Percentiles rank a stretch among this genome's conserved stretches.
phyloP scores from a whole-genome alignment of 257 asterid genomes.

The Lantana camara region DNA sequence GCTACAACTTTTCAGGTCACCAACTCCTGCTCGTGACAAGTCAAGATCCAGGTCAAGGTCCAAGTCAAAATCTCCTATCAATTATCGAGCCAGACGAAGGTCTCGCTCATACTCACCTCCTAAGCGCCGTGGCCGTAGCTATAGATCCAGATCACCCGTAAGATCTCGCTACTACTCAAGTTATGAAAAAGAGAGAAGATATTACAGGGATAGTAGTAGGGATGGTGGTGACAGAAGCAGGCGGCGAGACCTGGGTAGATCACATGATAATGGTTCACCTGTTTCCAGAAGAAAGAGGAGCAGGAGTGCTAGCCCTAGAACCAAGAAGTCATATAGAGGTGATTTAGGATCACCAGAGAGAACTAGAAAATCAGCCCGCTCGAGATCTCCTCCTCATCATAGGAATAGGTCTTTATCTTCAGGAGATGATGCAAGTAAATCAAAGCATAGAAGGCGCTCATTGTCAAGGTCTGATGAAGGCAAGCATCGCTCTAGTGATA shows the following conservation, averaged over 20 bases:
- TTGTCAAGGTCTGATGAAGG: slow-evolving; percentile 77
- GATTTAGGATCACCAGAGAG: slow-evolving; percentile 70
- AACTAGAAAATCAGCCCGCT: slow-evolving; percentile 57
- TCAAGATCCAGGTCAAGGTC: slow-evolving; percentile 80
- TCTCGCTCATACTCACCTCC: slow-evolving; percentile 88
- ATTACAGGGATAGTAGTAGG: slow-evolving; percentile 66
- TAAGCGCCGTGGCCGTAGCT: slow-evolving; percentile 58
- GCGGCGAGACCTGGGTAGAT: slow-evolving; percentile 59
- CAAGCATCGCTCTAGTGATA: slow-evolving; percentile 55
- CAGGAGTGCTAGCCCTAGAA: slow-evolving; percentile 72
- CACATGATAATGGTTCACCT: slow-evolving; percentile 52
- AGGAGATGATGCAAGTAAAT: slow-evolving; percentile 58
- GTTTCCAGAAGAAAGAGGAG: slow-evolving; percentile 76
- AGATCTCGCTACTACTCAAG: slow-evolving; percentile 75
- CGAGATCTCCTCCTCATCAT: slow-evolving; percentile 67
- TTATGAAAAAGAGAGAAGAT: slow-evolving; percentile 69
- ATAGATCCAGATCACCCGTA: slow-evolving; percentile 85
- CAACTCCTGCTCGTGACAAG: slow-evolving; percentile 52
- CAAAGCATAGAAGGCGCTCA: slow-evolving; percentile 65
- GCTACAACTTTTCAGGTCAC: slow-evolving; percentile 62
- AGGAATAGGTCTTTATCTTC: slow-evolving; percentile 65
- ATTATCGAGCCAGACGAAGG: slow-evolving; percentile 60
- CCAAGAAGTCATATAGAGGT: slow-evolving; percentile 59
- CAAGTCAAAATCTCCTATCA: slow-evolving; percentile 74
- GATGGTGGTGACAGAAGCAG: slow-evolving; percentile 62